A percentile compares a stretch with the other conserved stretches of the same genome.
These are phyloP conservation scores for Saccharomyces hybrid DNA, from an alignment of 1,139 yeast species.

Conservation along the genomic window DNA sequence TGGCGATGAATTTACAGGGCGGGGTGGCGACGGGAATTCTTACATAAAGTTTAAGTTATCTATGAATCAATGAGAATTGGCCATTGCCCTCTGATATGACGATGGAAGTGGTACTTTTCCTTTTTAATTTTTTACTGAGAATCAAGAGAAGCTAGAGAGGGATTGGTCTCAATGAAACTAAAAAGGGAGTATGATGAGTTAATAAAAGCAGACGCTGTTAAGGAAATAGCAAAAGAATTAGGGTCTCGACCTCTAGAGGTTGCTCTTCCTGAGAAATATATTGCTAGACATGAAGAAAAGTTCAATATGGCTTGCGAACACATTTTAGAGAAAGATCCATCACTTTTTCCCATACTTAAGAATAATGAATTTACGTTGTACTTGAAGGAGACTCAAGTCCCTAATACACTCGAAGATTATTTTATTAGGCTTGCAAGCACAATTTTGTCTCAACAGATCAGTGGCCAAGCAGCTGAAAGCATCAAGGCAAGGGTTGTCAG, in stretches of 20 bases:
- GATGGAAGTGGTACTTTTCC: background rate
- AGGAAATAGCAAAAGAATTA: background rate
- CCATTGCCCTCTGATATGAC: background rate
- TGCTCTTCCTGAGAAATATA: conserved; percentile 35
- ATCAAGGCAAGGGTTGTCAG: conserved; percentile 46
- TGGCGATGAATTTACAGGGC: background rate
- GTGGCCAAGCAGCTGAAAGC: conserved; percentile 73
- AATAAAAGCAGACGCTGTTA: background rate
- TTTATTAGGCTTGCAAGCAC: conserved; percentile 41
- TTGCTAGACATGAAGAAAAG: conserved; percentile 37
- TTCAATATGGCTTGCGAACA: conserved; percentile 40
- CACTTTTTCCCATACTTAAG: conserved; percentile 33
- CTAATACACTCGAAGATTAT: conserved; percentile 28
- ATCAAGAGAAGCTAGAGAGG: background rate
- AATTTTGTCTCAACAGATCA: conserved; percentile 73
- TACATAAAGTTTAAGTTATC: background rate
- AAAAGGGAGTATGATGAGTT: background rate
- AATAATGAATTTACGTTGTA: conserved; percentile 24
- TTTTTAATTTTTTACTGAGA: background rate
- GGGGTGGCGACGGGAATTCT: background rate
- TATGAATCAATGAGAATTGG: background rate
- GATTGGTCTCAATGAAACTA: background rate
- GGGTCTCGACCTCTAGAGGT: background rate
- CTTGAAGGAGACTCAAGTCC: conserved; percentile 12
- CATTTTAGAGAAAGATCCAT: conserved; percentile 39